Evolutionary conservation across 441 rosid species (phyloP), one percentile per base, ranked within the genome.

Genomic region (Bocquillonia castaneifolia): DNA sequence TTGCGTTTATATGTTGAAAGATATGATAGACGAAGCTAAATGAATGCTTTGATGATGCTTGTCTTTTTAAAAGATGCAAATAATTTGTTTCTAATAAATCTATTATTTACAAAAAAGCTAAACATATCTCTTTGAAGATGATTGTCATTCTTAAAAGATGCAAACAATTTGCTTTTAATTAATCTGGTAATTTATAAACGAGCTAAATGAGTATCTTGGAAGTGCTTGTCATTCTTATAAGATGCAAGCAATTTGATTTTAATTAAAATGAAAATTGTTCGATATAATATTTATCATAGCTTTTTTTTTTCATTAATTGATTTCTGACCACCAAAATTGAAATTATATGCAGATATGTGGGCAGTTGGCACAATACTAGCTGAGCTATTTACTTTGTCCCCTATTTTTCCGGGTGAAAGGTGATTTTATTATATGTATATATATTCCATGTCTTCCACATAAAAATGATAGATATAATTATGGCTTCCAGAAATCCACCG

Each of bases 311-410:
- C 48, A 10, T 6, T 37, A 63, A 64, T 31, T 73, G 34, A 50
- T 64, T 39, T 61, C 80, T 78, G 71, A 77, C 45, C 23, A 56
- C 50, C 61, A 44, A 68, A 50, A 68, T 13, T 26, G 18, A 13
- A 66, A 40, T 34, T 55, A 63, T 63, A 15, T 79, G 61, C 84
- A 94, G 98, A 94, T 76, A 88, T 94, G 96, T 94, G 99, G 98
- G 99, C 97, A 13, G 88, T 94, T 87, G 97, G 99, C n/a, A 94
- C 99, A 58, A 87, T 92, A 59, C 76, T 94, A 82, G 94, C 96
- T 58, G 97, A 94, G 76, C 71, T 94, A 74, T 82, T 94, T 74
- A 80, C 86, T 57, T 80, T 88, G 26, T 83, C 86, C 65, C 99
- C 99, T 58, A 95, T 94, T 61, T 92, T 92, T 50, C 98, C 98